Evolutionary conservation across 2,329 filamentous ascomycete species (phyloP).

Genomic region (Cryphonectria radicalis): DNA sequence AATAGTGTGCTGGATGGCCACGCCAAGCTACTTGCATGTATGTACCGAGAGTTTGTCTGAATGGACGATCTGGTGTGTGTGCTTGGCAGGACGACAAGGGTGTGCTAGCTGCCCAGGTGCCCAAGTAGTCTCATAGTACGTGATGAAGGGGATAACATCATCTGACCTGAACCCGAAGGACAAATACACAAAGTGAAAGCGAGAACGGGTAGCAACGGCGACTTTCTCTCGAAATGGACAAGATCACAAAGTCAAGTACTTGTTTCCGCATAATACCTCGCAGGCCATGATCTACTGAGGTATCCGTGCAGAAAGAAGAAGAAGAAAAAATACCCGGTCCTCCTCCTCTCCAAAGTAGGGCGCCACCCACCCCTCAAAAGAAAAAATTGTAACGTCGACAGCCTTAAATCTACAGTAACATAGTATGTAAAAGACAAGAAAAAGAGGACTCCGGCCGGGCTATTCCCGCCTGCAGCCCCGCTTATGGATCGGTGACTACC

Average conservation of each 20-base stretch:
- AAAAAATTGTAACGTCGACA: not conserved
- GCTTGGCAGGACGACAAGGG: not conserved
- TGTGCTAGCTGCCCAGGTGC: not conserved
- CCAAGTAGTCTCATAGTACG: not conserved
- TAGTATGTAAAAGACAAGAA: not conserved
- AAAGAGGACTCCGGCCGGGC: not conserved
- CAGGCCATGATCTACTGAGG: not conserved
- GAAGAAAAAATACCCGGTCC: not conserved
- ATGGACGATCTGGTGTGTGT: not conserved
- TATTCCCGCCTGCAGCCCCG: conserved; percentile 2
- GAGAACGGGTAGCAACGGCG: not conserved
- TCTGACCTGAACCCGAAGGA: not conserved
- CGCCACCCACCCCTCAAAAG: not conserved
- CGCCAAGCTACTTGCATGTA: not conserved
- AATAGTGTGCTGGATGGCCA: not conserved
- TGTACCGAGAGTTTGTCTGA: not conserved
- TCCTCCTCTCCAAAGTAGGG: not conserved
- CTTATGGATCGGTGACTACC: not conserved
- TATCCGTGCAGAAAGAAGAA: too few species aligned
- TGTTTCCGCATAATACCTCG: not conserved
- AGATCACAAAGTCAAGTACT: not conserved
- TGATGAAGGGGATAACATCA: not conserved
- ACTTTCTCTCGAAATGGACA: not conserved
- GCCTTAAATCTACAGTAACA: not conserved
- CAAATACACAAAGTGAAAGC: not conserved